Conservation (phyloP, 148 eudicot species). For the Rhododendron ovatum region DNA sequence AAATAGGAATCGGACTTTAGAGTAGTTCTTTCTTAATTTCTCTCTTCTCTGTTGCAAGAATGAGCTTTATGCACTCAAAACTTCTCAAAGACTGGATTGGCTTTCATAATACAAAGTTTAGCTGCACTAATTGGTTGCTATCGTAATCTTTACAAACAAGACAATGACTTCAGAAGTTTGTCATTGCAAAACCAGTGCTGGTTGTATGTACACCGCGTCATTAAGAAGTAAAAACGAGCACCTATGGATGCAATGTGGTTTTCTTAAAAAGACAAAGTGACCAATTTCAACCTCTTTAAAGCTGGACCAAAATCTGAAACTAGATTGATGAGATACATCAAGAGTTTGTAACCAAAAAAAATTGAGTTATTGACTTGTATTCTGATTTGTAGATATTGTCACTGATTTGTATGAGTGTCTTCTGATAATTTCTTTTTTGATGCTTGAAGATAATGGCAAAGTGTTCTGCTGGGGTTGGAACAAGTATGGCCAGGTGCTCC, state of each 20-base stretch:
- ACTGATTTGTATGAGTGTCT: background rate
- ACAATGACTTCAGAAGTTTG: background rate
- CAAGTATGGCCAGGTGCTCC: slow-evolving; percentile 94
- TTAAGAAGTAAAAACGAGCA: background rate
- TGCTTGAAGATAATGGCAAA: slow-evolving; percentile 62
- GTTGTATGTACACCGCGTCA: background rate
- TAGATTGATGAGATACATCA: background rate
- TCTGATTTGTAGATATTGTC: background rate
- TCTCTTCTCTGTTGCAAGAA: background rate
- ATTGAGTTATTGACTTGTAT: background rate
- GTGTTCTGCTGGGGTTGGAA: slow-evolving; percentile 99
- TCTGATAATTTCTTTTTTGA: slow-evolving; percentile 1
- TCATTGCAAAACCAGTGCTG: background rate
- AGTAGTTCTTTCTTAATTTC: too few relatives aligned
- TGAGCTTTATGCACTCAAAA: background rate
- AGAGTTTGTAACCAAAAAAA: too few relatives aligned
- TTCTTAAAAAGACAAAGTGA: too few relatives aligned
- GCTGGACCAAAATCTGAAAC: background rate
- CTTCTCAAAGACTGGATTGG: background rate
- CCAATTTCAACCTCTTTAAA: background rate
- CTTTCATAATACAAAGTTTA: background rate
- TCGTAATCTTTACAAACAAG: background rate
- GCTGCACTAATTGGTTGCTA: background rate
- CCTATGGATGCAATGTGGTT: background rate
- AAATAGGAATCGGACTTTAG: background rate